Evolutionary conservation across 225 moss, liverwort and hornwort genomes (phyloP).

Genomic region (Antitrichia curtipendula): DNA sequence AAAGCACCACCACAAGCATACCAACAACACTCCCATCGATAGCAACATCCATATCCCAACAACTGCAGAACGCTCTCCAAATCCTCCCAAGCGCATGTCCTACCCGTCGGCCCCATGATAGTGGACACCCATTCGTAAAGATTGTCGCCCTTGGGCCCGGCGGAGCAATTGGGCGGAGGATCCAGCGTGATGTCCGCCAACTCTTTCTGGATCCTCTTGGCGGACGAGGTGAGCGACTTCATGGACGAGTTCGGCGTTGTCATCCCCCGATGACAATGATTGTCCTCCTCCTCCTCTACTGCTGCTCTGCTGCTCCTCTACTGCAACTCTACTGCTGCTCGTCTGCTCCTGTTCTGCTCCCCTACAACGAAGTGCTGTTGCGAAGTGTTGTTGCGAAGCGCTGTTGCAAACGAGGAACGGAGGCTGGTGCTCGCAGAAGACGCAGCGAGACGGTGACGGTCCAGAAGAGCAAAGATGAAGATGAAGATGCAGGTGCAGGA

Average conservation of each 20-base stretch:
- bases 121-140: slow-evolving; percentile 99
- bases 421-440: neutral
- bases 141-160: slow-evolving; percentile 95
- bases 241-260: slow-evolving; percentile 38
- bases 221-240: slow-evolving; percentile 86
- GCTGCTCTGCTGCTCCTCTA: neutral
- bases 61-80: neutral
- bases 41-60: neutral
- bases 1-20: neutral
- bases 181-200: slow-evolving; percentile 94
- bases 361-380: neutral
- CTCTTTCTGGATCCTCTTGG: slow-evolving; percentile 98
- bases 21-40: neutral
- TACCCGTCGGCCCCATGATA: slow-evolving; percentile 95
- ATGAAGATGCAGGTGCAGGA: neutral
- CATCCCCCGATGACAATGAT: slow-evolving; percentile 1
- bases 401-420: neutral
- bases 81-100: neutral
- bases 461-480: neutral
- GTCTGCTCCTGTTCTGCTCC: neutral
- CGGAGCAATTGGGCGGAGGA: slow-evolving; percentile 98
- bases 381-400: neutral
- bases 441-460: neutral
- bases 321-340: neutral
- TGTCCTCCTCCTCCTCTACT: neutral